Base-by-base conservation (phyloP, 2,329 filamentous ascomycete species). In the Cadophora sp. region DNA sequence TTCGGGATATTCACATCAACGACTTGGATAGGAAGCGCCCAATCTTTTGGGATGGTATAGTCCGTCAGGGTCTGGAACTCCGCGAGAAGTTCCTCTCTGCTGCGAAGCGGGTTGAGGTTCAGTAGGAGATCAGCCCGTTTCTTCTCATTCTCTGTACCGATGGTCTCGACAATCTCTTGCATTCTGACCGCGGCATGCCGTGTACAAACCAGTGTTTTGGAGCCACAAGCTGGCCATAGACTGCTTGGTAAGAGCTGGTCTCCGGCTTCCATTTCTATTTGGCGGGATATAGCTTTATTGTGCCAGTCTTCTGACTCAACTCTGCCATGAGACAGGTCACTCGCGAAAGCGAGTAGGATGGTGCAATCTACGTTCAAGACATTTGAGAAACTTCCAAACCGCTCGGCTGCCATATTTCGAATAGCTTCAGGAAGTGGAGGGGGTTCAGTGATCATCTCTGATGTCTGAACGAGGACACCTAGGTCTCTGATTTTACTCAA, bases 271-370 rank as follows among this genome's bases (percentile, higher is more conserved):
- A 88, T 82, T 69, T 88, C 83, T 68, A 92, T 89, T 74, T 92
- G 90, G 40, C 68, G 65, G 0, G 69, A 65, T 8, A 79, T 73
- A 48, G 72, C 72, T 59, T 73, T 71, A 60, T 77, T 75, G 68
- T 78, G 76, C 76, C 76, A 77, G 62, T 78, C 73, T 65, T 75
- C 65, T 8, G 70, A 65, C 37, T 76, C 73, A 16, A 78, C 75
- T 26, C 69, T 69, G 7, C 74, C 79, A 75, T 78, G 73, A 40
- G 79, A 78, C 37, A 92, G 84, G 73, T 92, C 90, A 3, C 89
- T 91, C 2, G 90, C 86, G 22, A 92, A 81, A 4, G 89, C 90
- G 6, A 92, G 83, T 1, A 92, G 82, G 65, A 92, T 84, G 0
- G 90, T 92, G 75, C 85, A 87, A 75, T 88, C 86, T 64, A 88